Conservation (phyloP, 306 rosid species). For the Prunus armeniaca region DNA sequence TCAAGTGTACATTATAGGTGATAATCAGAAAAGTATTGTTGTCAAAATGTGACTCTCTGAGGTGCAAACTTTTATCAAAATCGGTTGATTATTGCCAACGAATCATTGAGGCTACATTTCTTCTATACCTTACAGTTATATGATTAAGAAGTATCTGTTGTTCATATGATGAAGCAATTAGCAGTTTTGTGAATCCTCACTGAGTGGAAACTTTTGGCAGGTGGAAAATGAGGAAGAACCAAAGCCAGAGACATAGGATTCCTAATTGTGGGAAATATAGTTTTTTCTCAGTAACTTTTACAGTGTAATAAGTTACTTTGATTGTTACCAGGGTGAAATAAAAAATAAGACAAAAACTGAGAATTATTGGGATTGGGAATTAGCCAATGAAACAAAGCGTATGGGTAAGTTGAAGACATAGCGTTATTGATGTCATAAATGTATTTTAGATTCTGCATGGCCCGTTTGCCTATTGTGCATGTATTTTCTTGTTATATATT, state of each 20-base stretch:
- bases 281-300: background rate
- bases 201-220: constrained; percentile 40
- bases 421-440: background rate
- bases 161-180: background rate
- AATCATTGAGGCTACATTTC: background rate
- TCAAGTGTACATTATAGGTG: background rate
- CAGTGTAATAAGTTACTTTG: constrained; percentile 9
- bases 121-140: background rate
- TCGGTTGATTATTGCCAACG: too few relatives aligned
- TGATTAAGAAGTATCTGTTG: background rate
- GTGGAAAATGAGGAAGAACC: constrained; percentile 97
- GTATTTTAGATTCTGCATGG: background rate
- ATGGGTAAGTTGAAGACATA: constrained; percentile 67
- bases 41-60: background rate
- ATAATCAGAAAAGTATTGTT: background rate
- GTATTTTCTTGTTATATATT: background rate
- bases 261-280: constrained; percentile 1
- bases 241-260: constrained; percentile 46
- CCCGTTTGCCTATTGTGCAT: background rate
- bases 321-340: constrained; percentile 60
- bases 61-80: too few relatives aligned
- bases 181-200: background rate
- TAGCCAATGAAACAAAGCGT: constrained; percentile 92
- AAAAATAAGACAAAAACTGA: constrained; percentile 77
- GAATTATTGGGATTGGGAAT: constrained; percentile 98